phyloP scores from a whole-genome alignment of 441 rosid genomes.

The Melianthus villosus region DNA sequence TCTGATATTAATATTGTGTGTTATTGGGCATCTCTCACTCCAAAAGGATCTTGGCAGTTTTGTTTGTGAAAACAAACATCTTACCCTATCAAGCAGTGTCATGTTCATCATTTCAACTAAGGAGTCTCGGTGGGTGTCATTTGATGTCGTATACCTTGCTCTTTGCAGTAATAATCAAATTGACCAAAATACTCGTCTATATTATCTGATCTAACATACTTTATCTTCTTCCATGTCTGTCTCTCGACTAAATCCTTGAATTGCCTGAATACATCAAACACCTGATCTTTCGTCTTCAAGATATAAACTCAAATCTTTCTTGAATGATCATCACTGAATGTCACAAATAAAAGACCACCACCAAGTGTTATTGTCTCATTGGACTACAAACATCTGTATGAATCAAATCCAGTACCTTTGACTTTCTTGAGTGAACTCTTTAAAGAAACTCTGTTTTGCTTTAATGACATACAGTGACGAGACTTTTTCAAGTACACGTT shows the following conservation, averaged over 20 bases:
- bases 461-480: too few relatives aligned
- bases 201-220: constrained; percentile 1
- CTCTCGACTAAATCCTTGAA: not conserved
- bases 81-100: not conserved
- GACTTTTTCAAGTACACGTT: too few relatives aligned
- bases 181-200: not conserved
- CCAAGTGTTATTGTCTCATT: too few relatives aligned
- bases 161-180: constrained; percentile 7
- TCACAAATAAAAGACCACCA: constrained; percentile 1
- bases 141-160: constrained; percentile 4
- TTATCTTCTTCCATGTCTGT: constrained; percentile 1
- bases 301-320: not conserved
- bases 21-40: too few relatives aligned
- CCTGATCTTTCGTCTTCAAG: not conserved
- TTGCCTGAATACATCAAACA: not conserved
- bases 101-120: constrained; percentile 3
- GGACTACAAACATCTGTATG: too few relatives aligned
- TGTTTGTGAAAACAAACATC: not conserved
- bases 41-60: not conserved
- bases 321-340: not conserved
- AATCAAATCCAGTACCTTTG: too few relatives aligned
- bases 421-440: too few relatives aligned
- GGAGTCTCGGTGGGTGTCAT: constrained; percentile 6
- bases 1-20: too few relatives aligned
- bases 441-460: too few relatives aligned